A percentile compares a stretch with the other conserved stretches of the same genome.
Conservation (phyloP, 139 green algal genomes). For the Marvania coccoides region DNA sequence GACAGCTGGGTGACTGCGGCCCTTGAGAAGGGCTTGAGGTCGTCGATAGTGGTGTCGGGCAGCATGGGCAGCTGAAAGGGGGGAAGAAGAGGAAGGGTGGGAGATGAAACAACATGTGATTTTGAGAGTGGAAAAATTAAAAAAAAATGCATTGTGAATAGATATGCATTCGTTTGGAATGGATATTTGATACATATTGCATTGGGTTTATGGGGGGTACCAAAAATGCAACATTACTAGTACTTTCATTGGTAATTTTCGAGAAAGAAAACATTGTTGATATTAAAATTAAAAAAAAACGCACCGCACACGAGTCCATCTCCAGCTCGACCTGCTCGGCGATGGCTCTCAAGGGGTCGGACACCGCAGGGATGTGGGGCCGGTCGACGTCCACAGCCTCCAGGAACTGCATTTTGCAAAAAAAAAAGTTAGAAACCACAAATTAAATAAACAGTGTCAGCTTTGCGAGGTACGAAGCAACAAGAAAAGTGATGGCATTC, state of each 20-base stretch:
- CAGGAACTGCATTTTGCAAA: slow-evolving; percentile 8
- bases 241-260: too few relatives aligned
- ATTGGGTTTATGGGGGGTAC: too few relatives aligned
- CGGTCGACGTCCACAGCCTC: not conserved
- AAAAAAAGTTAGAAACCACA: not conserved
- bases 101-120: too few relatives aligned
- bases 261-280: too few relatives aligned
- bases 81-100: not conserved
- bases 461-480: too few relatives aligned
- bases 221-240: too few relatives aligned
- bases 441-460: not conserved
- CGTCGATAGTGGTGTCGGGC: not conserved
- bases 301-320: slow-evolving; percentile 14
- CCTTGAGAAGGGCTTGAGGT: slow-evolving; percentile 16
- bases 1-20: slow-evolving; percentile 7
- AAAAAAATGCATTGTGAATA: too few relatives aligned
- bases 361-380: slow-evolving; percentile 19
- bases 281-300: too few relatives aligned
- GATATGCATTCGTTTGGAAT: too few relatives aligned
- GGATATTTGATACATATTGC: too few relatives aligned
- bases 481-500: too few relatives aligned
- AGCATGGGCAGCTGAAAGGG: slow-evolving; percentile 20
- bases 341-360: slow-evolving; percentile 26
- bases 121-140: too few relatives aligned
- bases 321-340: slow-evolving; percentile 24